Base-by-base conservation (phyloP, 1,284 basidiomycete species). In the Hymenochaete sp. region DNA sequence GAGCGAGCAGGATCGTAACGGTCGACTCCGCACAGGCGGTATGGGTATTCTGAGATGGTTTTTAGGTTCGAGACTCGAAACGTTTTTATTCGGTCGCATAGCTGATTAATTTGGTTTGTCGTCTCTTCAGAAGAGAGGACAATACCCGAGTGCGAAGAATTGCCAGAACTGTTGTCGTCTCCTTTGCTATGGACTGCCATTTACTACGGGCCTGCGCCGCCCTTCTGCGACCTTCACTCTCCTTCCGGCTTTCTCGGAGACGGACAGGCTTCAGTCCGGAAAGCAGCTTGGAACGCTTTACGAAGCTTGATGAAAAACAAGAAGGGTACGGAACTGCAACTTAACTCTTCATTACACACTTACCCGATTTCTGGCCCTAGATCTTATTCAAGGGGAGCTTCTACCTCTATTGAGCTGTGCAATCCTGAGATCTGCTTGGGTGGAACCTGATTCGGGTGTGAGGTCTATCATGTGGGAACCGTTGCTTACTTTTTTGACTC, bases 341-440 rank as follows among this genome's bases (percentile, higher is more conserved):
- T 42, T 26, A 22, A 4, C 26, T 22, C 31, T 37, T 18, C 24
- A 21, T 37, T 33, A 44, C 9, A 19, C 28, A 8, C 27, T 14
- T 39, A 16, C 13, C 22, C 31, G 16, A 44, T 29, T 42, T 40
- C 31, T 31, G 26, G 5, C 14, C 24, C 7, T 28, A 75, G 73
- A 55, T 10, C 57, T 60, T 25, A 50, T 77, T 19, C 58, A 67
- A 21, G 29, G 2, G 9, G 47, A 57, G 1, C 45, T 74, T 13
- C 48, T 79, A 4, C 59, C 66, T 0, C 58, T 74, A 1, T 61
- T 90, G 11, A 75, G 81, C 32, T 55, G 63, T 1, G 78, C 75
- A 0, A 66, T 85, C 4, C 63, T 93, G 27, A 75, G 79, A 11
- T 82, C 79, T 18, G 82, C 83, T 4, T 93, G 87, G 82, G 64